Percentiles rank a stretch among this genome's conserved stretches.
phyloP scores from a whole-genome alignment of 768 basidiomycete genomes.

The Kwoniella sp. region DNA sequence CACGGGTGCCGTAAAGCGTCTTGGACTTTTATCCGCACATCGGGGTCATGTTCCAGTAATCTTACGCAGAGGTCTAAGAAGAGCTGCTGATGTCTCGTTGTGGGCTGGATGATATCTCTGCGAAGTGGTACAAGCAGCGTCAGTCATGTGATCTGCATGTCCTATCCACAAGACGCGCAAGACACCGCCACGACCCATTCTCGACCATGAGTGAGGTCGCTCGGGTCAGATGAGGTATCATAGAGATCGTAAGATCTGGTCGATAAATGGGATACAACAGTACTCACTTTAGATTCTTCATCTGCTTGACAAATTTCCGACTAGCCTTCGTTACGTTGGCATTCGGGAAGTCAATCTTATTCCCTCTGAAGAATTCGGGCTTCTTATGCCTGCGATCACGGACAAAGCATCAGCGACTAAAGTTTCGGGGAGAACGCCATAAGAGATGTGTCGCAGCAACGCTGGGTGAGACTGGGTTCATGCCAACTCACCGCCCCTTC shows the following conservation, averaged over 20 bases:
- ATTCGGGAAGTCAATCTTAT: conserved; percentile 88
- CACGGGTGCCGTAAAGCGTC: conserved; percentile 84
- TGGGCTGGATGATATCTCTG: conserved; percentile 78
- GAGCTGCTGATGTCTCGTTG: conserved; percentile 58
- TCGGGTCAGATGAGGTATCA: too few species aligned
- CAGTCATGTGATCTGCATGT: too few species aligned
- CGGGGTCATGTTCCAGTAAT: conserved; percentile 86
- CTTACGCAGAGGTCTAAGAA: conserved; percentile 86
- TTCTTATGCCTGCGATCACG: conserved; percentile 66
- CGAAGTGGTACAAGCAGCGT: conserved; percentile 1
- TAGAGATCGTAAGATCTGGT: neutral
- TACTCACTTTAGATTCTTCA: conserved; percentile 72
- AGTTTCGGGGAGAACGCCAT: neutral
- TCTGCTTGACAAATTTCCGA: conserved; percentile 88
- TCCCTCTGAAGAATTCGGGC: conserved; percentile 88
- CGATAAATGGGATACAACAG: neutral
- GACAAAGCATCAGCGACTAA: conserved; percentile 11
- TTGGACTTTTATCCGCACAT: conserved; percentile 80
- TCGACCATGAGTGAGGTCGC: neutral
- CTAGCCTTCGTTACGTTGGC: conserved; percentile 83
- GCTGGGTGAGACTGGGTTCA: neutral
- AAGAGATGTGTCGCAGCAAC: neutral
- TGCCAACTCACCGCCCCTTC: conserved; percentile 45
- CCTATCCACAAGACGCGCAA: too few species aligned
- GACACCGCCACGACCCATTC: too few species aligned